phyloP scores from a whole-genome alignment of 495 filamentous ascomycete genomes.

The Darksidea phi region DNA sequence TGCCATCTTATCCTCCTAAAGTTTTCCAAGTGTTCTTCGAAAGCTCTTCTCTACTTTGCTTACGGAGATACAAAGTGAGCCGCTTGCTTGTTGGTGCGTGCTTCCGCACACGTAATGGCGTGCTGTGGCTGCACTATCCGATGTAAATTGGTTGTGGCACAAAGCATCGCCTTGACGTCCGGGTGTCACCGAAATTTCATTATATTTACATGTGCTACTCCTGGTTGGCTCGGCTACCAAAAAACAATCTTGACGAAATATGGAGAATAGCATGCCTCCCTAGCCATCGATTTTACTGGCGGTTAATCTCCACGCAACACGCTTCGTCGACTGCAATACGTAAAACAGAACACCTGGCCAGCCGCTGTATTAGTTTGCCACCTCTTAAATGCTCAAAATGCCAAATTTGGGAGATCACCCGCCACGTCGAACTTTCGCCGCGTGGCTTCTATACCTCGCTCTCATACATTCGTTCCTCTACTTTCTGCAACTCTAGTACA shows the following conservation, averaged over 20 bases:
- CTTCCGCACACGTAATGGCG: background rate
- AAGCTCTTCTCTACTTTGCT: background rate
- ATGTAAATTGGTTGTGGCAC: slow-evolving; percentile 17
- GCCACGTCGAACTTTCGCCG: slow-evolving; percentile 13
- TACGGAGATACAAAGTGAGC: background rate
- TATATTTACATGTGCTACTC: slow-evolving; percentile 6
- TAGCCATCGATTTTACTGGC: slow-evolving; percentile 17
- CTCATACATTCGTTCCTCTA: slow-evolving; percentile 6
- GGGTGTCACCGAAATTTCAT: slow-evolving; percentile 28
- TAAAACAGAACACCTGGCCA: slow-evolving; percentile 21
- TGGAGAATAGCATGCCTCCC: slow-evolving; percentile 8
- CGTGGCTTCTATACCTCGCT: slow-evolving; percentile 17
- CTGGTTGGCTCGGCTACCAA: slow-evolving; percentile 20
- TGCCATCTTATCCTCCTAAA: background rate
- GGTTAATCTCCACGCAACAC: slow-evolving; percentile 32
- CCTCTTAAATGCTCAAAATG: slow-evolving; percentile 24
- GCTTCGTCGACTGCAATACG: slow-evolving; percentile 24
- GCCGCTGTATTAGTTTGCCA: slow-evolving; percentile 18
- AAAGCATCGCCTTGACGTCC: slow-evolving; percentile 16
- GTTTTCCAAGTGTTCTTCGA: background rate
- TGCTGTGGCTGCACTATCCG: slow-evolving; percentile 6
- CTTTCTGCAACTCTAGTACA: background rate
- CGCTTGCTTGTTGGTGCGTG: background rate
- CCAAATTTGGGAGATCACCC: slow-evolving; percentile 13
- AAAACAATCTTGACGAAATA: slow-evolving; percentile 30